These are phyloP conservation scores for Ustilago tritici DNA, from an alignment of 1,284 basidiomycete genomes.

Conservation along the genomic window DNA sequence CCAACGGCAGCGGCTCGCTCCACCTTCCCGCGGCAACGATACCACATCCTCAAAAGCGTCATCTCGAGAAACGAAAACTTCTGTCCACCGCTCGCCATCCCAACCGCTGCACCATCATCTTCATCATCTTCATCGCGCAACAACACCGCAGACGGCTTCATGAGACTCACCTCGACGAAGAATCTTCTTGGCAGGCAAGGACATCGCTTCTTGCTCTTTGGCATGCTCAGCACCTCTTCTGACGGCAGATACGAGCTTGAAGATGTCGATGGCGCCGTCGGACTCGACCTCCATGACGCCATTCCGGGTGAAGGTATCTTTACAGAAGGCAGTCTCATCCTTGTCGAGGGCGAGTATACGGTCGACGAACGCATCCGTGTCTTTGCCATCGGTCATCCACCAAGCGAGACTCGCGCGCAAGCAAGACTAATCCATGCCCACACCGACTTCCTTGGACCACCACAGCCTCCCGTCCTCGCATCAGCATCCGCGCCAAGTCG, in stretches of 20 bases:
- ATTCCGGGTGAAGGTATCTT: constrained; percentile 92
- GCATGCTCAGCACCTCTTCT: constrained; percentile 89
- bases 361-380: constrained; percentile 88
- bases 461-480: constrained; percentile 21
- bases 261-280: constrained; percentile 90
- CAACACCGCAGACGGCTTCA: constrained; percentile 44
- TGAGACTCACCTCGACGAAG: constrained; percentile 89
- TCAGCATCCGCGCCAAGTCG: constrained; percentile 13
- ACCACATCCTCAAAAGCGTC: constrained; percentile 58
- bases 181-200: constrained; percentile 92
- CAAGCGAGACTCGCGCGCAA: constrained; percentile 70
- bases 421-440: constrained; percentile 47
- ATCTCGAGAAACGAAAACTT: constrained; percentile 68
- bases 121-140: constrained; percentile 16
- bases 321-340: constrained; percentile 92
- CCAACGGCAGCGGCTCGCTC: constrained; percentile 51
- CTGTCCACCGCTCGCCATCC: constrained; percentile 60
- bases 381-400: constrained; percentile 95
- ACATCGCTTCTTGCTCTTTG: constrained; percentile 90
- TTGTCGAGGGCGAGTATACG: constrained; percentile 96
- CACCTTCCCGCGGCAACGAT: constrained; percentile 54
- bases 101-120: constrained; percentile 9
- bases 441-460: constrained; percentile 80
- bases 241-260: constrained; percentile 91
- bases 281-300: constrained; percentile 87